These are phyloP conservation scores for Coelastrella sp. DNA, from an alignment of 139 green algal genomes.

Conservation along the genomic window DNA sequence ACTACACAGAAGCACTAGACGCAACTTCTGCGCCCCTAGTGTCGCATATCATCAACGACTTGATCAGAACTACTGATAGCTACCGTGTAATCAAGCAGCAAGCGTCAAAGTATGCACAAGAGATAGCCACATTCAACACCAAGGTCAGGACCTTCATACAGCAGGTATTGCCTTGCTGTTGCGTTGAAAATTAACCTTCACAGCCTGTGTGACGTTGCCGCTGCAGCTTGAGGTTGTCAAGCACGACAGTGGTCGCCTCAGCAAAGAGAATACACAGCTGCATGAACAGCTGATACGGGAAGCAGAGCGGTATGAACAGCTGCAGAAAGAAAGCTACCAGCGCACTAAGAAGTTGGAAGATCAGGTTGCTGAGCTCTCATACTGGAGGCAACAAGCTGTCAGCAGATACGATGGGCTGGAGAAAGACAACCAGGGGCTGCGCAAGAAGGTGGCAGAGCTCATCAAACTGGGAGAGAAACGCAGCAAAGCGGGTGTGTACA, in stretches of 20 bases:
- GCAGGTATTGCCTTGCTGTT: too few species aligned
- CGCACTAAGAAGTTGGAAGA: constrained; percentile 62
- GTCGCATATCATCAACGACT: constrained; percentile 69
- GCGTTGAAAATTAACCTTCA: too few species aligned
- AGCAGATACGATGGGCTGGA: constrained; percentile 60
- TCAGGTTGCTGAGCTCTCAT: constrained; percentile 61
- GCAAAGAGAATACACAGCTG: constrained; percentile 76
- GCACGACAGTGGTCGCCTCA: constrained; percentile 64
- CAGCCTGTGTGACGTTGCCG: too few species aligned
- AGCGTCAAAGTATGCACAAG: constrained; percentile 61
- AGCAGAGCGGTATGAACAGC: constrained; percentile 61
- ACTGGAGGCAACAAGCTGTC: constrained; percentile 66
- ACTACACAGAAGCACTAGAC: constrained; percentile 67
- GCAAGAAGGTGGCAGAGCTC: constrained; percentile 61
- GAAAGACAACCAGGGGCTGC: constrained; percentile 70
- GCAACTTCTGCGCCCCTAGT: constrained; percentile 59
- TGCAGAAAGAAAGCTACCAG: constrained; percentile 61
- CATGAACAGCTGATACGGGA: constrained; percentile 74
- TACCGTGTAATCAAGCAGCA: constrained; percentile 70
- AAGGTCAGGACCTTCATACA: constrained; percentile 54
- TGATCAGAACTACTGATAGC: constrained; percentile 77
- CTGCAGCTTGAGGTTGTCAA: constrained; percentile 74
- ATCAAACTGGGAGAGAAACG: constrained; percentile 59
- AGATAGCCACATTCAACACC: constrained; percentile 61
- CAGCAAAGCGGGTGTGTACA: constrained; percentile 53